phyloP scores from a whole-genome alignment of 352 stramenopile species.

The Globisporangium acanthophoron region DNA sequence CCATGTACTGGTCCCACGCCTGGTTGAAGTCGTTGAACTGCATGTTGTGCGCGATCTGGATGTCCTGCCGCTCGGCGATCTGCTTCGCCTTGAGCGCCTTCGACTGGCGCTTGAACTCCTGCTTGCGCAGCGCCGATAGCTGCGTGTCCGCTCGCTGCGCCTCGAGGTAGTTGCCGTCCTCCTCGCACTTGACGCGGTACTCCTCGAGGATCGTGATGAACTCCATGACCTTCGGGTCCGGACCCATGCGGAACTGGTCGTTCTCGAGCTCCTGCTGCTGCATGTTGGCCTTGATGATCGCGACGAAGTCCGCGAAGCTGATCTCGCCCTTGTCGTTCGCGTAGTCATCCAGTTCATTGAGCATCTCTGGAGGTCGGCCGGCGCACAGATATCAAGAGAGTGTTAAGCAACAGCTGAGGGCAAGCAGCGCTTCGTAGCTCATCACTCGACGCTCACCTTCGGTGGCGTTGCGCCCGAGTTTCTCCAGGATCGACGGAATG shows the following conservation, averaged over 20 bases:
- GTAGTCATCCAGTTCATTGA: slow-evolving; percentile 66
- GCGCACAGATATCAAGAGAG: background rate
- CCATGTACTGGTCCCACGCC: slow-evolving; percentile 94
- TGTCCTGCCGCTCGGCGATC: slow-evolving; percentile 89
- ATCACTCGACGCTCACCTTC: slow-evolving; percentile 34
- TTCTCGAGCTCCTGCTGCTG: slow-evolving; percentile 36
- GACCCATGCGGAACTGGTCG: slow-evolving; percentile 46
- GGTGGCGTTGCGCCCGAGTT: slow-evolving; percentile 57
- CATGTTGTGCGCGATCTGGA: slow-evolving; percentile 95
- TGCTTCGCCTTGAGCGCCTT: slow-evolving; percentile 89
- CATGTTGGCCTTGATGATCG: slow-evolving; percentile 43
- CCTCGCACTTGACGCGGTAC: slow-evolving; percentile 92
- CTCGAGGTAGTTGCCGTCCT: slow-evolving; percentile 93
- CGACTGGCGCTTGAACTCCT: slow-evolving; percentile 90
- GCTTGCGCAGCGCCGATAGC: slow-evolving; percentile 80
- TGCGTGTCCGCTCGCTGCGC: slow-evolving; percentile 87
- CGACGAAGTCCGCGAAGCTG: slow-evolving; percentile 60
- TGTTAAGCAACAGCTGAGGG: background rate
- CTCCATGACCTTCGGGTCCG: slow-evolving; percentile 91
- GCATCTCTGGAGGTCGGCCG: slow-evolving; percentile 30
- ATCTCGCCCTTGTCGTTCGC: slow-evolving; percentile 44
- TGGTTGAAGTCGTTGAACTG: slow-evolving; percentile 93
- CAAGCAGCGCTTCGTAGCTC: background rate
- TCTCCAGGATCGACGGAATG: slow-evolving; percentile 68
- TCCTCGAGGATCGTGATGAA: slow-evolving; percentile 93